Evolutionary conservation across 1,284 basidiomycete genomes (phyloP), one percentile per base, ranked within the genome.

Genomic region (Naganishia albida): DNA sequence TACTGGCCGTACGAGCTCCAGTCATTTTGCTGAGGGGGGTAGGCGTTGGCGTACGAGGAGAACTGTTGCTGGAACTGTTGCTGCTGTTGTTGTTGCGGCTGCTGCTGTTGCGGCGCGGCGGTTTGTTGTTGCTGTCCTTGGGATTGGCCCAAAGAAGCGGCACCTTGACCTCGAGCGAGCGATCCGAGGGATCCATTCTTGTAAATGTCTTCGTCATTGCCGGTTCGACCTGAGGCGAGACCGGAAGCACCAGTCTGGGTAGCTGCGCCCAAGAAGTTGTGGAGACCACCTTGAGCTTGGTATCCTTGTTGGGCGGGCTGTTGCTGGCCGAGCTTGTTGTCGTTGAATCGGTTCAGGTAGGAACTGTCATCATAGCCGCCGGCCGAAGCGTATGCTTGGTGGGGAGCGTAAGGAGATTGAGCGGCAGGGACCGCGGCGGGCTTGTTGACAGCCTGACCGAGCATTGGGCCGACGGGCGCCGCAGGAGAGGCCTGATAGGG

Each of bases 361-460:
- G 59, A 55, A 34, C 46, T 52, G 49, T 62, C 65, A 30, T 62
- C 57, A 28, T 66, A 62, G 16, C 57, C 53, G 28, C 51, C 53
- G 30, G 65, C 55, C 34, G 60, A 60, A 55, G 56, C 50, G 49
- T 62, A 53, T 25, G 50, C 34, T 26, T 67, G 65, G 34, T 53
- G 66, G 20, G 68, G 72, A 63, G 77, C 77, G 71, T 80, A 80
- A 39, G 76, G 77, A 7, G 76, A 75, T 51, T 78, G 77, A 42
- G 71, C 66, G 10, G 70, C 42, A 30, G 73, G 67, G 3, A 73
- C 66, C 3, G 69, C 68, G 4, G 70, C 68, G 10, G 74, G 73
- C 72, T 72, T 77, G 75, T 62, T 74, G 50, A 66, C 69, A 49
- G 67, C 68, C 42, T 70, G 67, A 18, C 74, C 34, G 43, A 65